A percentile compares a stretch with the other conserved stretches of the same genome.
phyloP scores from a whole-genome alignment of 2,329 filamentous ascomycete genomes.

The Calonectria montana region DNA sequence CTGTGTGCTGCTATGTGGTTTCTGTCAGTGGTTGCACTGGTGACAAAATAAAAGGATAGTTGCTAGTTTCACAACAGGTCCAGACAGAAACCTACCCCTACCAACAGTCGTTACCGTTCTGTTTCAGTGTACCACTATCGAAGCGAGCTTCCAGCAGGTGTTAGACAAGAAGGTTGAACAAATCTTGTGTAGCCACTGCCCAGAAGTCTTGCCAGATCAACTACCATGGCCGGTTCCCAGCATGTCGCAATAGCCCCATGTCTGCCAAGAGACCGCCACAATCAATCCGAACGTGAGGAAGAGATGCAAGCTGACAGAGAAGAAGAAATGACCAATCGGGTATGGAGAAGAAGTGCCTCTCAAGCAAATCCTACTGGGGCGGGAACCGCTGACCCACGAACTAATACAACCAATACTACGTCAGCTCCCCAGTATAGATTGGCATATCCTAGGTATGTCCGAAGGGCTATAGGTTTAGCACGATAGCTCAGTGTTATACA shows the following conservation, averaged over 20 bases:
- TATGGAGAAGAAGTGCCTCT: no score
- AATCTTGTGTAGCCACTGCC: background rate
- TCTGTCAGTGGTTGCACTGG: background rate
- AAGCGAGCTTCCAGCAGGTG: background rate
- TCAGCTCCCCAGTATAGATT: no score
- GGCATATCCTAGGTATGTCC: background rate
- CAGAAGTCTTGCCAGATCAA: no score
- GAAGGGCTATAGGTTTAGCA: background rate
- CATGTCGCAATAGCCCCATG: background rate
- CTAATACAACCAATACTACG: no score
- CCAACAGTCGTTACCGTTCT: background rate
- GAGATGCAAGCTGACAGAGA: no score
- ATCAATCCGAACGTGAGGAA: background rate
- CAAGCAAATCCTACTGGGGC: no score
- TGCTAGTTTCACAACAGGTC: background rate
- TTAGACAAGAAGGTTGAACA: background rate
- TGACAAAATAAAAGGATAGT: background rate
- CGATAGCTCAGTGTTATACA: background rate
- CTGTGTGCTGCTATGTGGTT: background rate
- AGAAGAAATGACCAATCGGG: no score
- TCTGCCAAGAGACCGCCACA: background rate
- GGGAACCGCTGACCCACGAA: background rate
- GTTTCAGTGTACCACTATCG: background rate
- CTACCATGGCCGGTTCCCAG: no score
- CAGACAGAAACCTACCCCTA: background rate